Evolutionary conservation across 1,139 yeast genomes (phyloP), one percentile per base, ranked within the genome.

Genomic region (Arxiozyma bovina): DNA sequence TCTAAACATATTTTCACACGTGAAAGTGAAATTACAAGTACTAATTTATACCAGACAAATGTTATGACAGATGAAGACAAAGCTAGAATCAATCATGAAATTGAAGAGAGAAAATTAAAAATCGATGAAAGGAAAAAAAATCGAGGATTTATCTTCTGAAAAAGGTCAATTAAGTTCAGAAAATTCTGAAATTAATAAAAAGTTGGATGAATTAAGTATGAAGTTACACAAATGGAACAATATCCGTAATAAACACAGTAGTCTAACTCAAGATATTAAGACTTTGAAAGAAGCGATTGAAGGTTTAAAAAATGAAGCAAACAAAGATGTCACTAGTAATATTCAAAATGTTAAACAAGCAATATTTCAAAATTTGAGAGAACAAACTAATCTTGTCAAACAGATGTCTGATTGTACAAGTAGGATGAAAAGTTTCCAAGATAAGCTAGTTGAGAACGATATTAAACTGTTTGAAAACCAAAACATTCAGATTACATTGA

Each of bases 21-120:
- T 43, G 54, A 54, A 17, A 42, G 43, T 42, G 42, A 40, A 9
- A 51, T 58, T 7, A 47, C 34, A 20, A 21, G 57, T 27, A 56
- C 68, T 34, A 53, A 61, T 8, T 57, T 70, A 45, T 78, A 83
- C 63, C 76, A 74, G 44, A 66, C 71, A 2, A 71, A 72, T 42
- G 82, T 83, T 7, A 67, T 82, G 51, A 70, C 80, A n/a, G 68
- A 67, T 42, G 72, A 69, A n/a, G 59, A 59, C 51, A 63, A 66
- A 58, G 52, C 51, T 21, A 51, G 57, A 53, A 56, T 63, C 50
- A 38, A 59, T n/a, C 52, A 58, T 38, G 64, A 65, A 22, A 63
- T 72, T 15, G 46, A 58, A 9, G 55, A 53, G 3, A 46, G 57
- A 15, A 53, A 58, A 49, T 46, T 47, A 12, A 60, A 57, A 52